phyloP scores from a whole-genome alignment of 73 alveolate species.

The Urostyla sp. region DNA sequence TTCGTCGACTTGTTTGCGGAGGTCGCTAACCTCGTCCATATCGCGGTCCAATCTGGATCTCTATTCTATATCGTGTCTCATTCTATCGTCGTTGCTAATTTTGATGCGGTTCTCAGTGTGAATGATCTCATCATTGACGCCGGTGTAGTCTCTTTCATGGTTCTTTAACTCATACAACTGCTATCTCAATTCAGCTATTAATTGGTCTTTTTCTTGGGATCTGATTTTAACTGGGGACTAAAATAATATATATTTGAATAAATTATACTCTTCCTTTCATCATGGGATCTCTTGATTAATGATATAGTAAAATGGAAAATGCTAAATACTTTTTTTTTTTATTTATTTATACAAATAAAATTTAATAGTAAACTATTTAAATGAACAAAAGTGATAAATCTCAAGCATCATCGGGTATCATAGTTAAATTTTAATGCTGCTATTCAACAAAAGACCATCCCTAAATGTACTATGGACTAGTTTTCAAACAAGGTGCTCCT shows the following conservation, averaged over 20 bases:
- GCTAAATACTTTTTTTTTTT: no score
- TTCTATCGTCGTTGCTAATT: constrained; percentile 47
- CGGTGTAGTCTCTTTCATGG: constrained; percentile 62
- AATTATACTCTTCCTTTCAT: no score
- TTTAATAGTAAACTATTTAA: no score
- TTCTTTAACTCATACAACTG: constrained; percentile 55
- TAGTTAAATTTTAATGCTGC: no score
- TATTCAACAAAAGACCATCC: constrained; percentile 58
- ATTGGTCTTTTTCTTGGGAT: constrained; percentile 42
- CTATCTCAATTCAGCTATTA: constrained; percentile 53
- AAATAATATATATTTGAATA: no score
- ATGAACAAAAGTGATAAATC: no score
- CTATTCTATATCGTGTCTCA: constrained; percentile 29
- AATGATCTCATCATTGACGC: constrained; percentile 47
- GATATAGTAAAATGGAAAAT: no score
- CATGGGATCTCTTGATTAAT: no score
- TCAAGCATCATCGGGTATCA: no score
- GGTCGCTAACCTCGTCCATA: constrained; percentile 40
- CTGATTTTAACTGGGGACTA: constrained; percentile 30
- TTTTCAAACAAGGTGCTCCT: constrained; percentile 16
- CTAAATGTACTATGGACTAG: constrained; percentile 22
- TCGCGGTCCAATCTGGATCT: constrained; percentile 60
- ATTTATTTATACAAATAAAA: no score
- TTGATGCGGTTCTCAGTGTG: constrained; percentile 44
- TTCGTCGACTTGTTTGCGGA: constrained; percentile 58